Conservation (phyloP, 371 early-diverging fungal genomes). For the Phascolomyces articulosus region DNA sequence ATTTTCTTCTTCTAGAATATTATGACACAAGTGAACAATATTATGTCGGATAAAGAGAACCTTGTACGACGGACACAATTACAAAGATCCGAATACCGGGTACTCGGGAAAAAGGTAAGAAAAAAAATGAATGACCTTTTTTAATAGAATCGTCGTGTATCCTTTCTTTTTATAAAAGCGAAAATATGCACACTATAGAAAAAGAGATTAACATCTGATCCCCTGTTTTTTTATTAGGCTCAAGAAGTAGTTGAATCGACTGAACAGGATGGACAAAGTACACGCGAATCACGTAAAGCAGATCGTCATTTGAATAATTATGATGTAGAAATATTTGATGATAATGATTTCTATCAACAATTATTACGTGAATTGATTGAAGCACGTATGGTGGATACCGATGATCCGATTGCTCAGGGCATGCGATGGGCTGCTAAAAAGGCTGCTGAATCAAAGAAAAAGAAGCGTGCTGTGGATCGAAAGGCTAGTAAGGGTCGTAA, state of each 20-base stretch:
- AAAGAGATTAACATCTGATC: not conserved
- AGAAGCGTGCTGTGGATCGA: constrained; percentile 60
- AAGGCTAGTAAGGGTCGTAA: constrained; percentile 93
- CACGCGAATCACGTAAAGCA: constrained; percentile 25
- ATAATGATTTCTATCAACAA: constrained; percentile 93
- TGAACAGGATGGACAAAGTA: not conserved
- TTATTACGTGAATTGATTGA: constrained; percentile 93
- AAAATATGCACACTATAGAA: not conserved
- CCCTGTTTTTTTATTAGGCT: not conserved
- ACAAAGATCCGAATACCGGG: constrained; percentile 70
- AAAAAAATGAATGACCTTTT: too few species aligned
- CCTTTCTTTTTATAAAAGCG: not conserved
- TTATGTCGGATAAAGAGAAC: constrained; percentile 74
- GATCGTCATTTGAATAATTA: constrained; percentile 74
- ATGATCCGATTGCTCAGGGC: constrained; percentile 78
- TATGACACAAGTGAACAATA: constrained; percentile 77
- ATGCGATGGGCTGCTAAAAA: constrained; percentile 84
- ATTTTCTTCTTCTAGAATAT: constrained; percentile 43
- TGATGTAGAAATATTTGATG: constrained; percentile 92
- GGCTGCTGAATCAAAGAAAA: constrained; percentile 72
- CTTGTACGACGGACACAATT: constrained; percentile 87
- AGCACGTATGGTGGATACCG: constrained; percentile 86
- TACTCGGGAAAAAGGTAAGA: constrained; percentile 51
- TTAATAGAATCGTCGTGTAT: not conserved
- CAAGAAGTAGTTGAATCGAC: not conserved